These are phyloP conservation scores for Crithidia mellificae DNA, from an alignment of 208 protist species.

Conservation along the genomic window DNA sequence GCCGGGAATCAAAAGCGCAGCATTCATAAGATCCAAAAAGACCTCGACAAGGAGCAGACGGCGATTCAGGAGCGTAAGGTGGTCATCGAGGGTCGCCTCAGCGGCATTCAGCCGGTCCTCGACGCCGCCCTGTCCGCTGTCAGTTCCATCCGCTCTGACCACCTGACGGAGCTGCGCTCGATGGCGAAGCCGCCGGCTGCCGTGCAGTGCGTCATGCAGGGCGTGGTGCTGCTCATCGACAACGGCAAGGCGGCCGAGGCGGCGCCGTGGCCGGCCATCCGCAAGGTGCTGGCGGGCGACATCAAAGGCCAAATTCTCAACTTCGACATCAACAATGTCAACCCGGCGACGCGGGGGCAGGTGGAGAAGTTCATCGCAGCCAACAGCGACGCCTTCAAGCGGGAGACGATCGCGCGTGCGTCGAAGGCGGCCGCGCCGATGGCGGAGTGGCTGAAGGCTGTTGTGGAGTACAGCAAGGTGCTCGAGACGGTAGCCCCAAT, in stretches of 20 bases:
- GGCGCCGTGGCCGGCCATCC: conserved; percentile 93
- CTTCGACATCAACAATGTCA: conserved; percentile 94
- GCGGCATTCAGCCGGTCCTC: conserved; percentile 94
- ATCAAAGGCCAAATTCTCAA: conserved; percentile 96
- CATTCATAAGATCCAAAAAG: conserved; percentile 93
- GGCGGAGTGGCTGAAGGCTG: conserved; percentile 97
- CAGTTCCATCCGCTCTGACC: conserved; percentile 90
- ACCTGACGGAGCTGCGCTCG: conserved; percentile 96
- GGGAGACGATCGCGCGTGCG: conserved; percentile 90
- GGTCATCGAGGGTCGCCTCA: conserved; percentile 94
- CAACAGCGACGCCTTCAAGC: conserved; percentile 93
- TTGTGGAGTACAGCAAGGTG: conserved; percentile 96
- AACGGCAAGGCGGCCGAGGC: conserved; percentile 71
- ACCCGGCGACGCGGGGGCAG: conserved; percentile 51
- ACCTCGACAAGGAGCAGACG: conserved; percentile 92
- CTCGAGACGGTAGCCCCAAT: conserved; percentile 93
- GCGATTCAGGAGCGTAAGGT: conserved; percentile 86
- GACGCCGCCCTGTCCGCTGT: conserved; percentile 94
- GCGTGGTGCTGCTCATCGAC: conserved; percentile 94
- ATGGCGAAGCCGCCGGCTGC: conserved; percentile 95
- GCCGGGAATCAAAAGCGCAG: conserved; percentile 92
- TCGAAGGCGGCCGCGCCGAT: conserved; percentile 96
- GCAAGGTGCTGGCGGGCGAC: conserved; percentile 91
- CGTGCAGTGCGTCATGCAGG: conserved; percentile 96
- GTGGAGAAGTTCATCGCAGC: conserved; percentile 89